phyloP scores from a whole-genome alignment of 371 early-diverging fungal genomes.

The Mortierella sp. region DNA sequence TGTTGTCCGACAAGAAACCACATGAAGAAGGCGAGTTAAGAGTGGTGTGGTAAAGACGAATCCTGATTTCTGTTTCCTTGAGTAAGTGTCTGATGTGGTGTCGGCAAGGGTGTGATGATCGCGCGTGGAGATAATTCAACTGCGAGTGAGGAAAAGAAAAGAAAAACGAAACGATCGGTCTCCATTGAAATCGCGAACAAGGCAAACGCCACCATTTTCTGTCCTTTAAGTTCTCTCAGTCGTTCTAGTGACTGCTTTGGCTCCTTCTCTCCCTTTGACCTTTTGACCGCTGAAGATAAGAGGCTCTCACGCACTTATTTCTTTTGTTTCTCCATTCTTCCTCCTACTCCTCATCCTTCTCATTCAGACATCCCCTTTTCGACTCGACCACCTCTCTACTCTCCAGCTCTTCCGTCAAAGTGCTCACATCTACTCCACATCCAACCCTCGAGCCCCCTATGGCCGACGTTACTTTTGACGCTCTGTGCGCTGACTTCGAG shows the following conservation, averaged over 20 bases:
- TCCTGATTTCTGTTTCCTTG: background rate
- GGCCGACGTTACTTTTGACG: background rate
- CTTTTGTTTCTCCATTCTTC: background rate
- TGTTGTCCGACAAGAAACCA: slow-evolving; percentile 51
- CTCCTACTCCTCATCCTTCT: background rate
- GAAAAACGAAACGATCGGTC: background rate
- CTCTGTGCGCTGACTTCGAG: slow-evolving; percentile 40
- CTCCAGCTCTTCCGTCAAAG: background rate
- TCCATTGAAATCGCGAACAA: no score
- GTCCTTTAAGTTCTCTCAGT: no score
- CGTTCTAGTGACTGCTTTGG: background rate
- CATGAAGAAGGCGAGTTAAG: slow-evolving; percentile 19
- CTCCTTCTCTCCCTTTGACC: background rate
- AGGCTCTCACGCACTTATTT: background rate
- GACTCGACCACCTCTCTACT: no score
- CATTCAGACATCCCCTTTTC: background rate
- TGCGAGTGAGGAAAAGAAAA: background rate
- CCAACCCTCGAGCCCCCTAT: background rate
- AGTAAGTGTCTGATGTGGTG: background rate
- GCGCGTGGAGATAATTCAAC: background rate
- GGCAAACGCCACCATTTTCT: background rate
- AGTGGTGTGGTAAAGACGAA: background rate
- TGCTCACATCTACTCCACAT: background rate
- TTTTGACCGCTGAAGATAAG: no score
- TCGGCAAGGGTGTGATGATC: background rate